Evolutionary conservation across 2,329 filamentous ascomycete genomes (phyloP).

Genomic region (Arthrobotrys sinensis): DNA sequence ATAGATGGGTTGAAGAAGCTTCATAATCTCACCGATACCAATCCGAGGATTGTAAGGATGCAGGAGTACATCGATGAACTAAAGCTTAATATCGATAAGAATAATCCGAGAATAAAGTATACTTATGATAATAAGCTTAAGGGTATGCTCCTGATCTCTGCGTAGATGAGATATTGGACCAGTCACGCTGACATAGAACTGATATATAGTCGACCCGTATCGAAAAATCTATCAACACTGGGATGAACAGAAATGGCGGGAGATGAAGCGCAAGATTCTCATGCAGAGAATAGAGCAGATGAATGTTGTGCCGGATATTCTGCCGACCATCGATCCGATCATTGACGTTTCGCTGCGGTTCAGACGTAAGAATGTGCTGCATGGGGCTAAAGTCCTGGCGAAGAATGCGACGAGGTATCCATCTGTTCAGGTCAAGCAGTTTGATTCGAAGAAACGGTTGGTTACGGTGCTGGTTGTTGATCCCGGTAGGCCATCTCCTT

Average conservation of each 20-base stretch:
- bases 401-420: slow-evolving; percentile 80
- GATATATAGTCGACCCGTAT: slow-evolving; percentile 78
- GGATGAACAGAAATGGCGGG: slow-evolving; percentile 87
- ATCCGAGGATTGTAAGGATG: slow-evolving; percentile 79
- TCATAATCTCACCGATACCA: slow-evolving; percentile 77
- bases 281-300: slow-evolving; percentile 89
- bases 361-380: slow-evolving; percentile 77
- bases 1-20: slow-evolving; percentile 76
- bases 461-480: slow-evolving; percentile 90
- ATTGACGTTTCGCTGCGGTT: slow-evolving; percentile 88
- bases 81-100: slow-evolving; percentile 74
- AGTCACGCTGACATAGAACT: background rate
- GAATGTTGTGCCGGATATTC: slow-evolving; percentile 87
- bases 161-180: too few species aligned
- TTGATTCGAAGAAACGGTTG: slow-evolving; percentile 84
- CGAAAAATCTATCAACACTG: slow-evolving; percentile 96
- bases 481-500: slow-evolving; percentile 70
- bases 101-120: slow-evolving; percentile 60
- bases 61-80: slow-evolving; percentile 80
- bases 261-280: slow-evolving; percentile 83
- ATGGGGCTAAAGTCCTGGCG: slow-evolving; percentile 84
- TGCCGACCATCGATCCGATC: slow-evolving; percentile 82
- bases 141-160: slow-evolving; percentile 6
- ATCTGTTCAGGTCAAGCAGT: slow-evolving; percentile 85
- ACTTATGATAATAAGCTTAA: slow-evolving; percentile 52